Base-by-base conservation (phyloP, 2,329 filamentous ascomycete genomes). In the Pseudogymnoascus sp. region DNA sequence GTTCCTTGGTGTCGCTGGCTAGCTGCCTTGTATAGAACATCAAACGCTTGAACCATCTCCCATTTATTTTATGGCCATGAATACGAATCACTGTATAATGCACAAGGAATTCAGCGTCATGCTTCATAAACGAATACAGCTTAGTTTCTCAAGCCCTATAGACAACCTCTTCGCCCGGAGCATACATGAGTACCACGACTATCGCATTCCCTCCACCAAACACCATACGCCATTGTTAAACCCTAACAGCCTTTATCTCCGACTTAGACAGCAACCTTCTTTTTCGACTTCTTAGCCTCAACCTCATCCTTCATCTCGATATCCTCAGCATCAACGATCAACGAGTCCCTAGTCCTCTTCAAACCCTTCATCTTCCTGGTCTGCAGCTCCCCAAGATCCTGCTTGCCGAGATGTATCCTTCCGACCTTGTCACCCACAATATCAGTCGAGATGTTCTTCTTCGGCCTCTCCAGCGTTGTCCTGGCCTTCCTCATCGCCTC, bases 361-460 rank as follows among this genome's bases (percentile, higher is more conserved):
- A 99, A 78, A 69, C 93, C 95, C 86, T 99, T 99, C 93, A 99
- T 98, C 86, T 99, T 99, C 74, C 95, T 88, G 62, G 93, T 96
- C 81, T 99, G 95, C 77, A 99, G 77, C 71, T 89, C 85, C 73
- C 81, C 83, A 65, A 99, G 83, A 78, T 99, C 92, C 78, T 97
- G 92, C 80, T 89, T 92, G 73, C 90, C 92, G 66, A 96, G 78
- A 76, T 99, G 95, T 68, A 99, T 90, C 70, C 92, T 88, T 68
- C 93, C 95, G 68, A 98, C 83, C 87, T 98, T 98, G 78, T 99
- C 95, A 75, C 95, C 95, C 79, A 99, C 92, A 48, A 87, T 78
- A 76, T 98, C 93, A 64, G 90, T 96, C 63, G 87, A 85, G 71
- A 99, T 89, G 77, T 99, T 99, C 89, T 99, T 99, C 89, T 96